These are phyloP conservation scores for Leccinum holopus DNA, from an alignment of 1,284 basidiomycete genomes.

Conservation along the genomic window DNA sequence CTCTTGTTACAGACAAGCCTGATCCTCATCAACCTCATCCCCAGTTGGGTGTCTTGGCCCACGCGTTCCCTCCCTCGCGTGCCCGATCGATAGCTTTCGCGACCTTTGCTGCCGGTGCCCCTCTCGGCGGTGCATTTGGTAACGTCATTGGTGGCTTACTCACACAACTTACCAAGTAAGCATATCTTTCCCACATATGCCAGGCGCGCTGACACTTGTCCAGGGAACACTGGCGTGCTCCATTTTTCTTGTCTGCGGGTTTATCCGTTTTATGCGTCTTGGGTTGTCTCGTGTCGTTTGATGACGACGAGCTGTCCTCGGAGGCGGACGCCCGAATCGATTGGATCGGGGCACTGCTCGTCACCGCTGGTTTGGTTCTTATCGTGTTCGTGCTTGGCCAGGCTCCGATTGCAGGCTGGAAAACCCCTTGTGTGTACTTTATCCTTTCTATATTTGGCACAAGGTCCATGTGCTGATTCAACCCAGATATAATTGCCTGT, in stretches of 20 bases:
- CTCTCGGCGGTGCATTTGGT: conserved; percentile 74
- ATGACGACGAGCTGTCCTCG: conserved; percentile 37
- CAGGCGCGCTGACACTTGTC: conserved; percentile 2
- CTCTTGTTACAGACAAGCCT: not conserved
- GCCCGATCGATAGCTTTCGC: conserved; percentile 74
- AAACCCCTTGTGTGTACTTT: conserved; percentile 59
- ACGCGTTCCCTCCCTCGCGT: conserved; percentile 66
- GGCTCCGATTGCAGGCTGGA: conserved; percentile 73
- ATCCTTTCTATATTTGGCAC: not conserved
- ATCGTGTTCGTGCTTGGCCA: conserved; percentile 78
- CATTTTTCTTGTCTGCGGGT: conserved; percentile 57
- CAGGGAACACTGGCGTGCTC: conserved; percentile 59
- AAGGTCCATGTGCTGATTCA: conserved; percentile 6
- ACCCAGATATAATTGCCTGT: conserved; percentile 49
- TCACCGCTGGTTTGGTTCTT: conserved; percentile 74
- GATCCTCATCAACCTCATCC: conserved; percentile 1
- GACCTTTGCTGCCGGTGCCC: conserved; percentile 77
- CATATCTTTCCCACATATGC: not conserved
- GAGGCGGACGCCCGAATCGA: conserved; percentile 67
- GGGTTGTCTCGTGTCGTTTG: conserved; percentile 51
- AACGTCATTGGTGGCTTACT: conserved; percentile 68
- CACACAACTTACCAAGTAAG: conserved; percentile 51
- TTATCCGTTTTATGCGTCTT: conserved; percentile 51
- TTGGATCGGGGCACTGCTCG: conserved; percentile 77
- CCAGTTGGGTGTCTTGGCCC: conserved; percentile 76